These are phyloP conservation scores for Akanthomyces uredinophilus DNA, from an alignment of 2,329 filamentous ascomycete species.

Conservation along the genomic window DNA sequence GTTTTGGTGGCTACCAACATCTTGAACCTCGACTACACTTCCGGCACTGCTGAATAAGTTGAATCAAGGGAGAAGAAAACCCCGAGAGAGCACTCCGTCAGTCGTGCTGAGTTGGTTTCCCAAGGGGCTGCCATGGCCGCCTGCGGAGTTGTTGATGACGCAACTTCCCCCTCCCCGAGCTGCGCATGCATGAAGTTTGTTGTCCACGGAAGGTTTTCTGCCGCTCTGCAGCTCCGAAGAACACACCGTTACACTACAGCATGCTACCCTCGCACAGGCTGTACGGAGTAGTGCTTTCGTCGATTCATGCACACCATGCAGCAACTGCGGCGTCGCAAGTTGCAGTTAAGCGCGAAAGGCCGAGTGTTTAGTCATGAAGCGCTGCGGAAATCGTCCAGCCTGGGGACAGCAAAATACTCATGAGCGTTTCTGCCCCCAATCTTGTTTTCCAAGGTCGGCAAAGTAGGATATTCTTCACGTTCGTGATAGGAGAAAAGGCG, in stretches of 20 bases:
- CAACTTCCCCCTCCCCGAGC: neutral
- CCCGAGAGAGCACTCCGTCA: too few species aligned
- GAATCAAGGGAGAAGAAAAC: too few species aligned
- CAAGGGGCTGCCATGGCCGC: too few species aligned
- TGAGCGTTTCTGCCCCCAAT: too few species aligned
- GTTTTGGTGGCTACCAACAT: too few species aligned
- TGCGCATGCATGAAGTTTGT: too few species aligned
- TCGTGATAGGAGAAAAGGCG: neutral
- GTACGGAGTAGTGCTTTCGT: neutral
- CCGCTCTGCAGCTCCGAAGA: neutral
- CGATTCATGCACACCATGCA: neutral
- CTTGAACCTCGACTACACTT: too few species aligned
- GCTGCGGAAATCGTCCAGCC: too few species aligned
- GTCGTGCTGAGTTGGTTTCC: too few species aligned
- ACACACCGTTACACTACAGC: neutral
- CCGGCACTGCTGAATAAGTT: too few species aligned
- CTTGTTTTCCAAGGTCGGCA: neutral
- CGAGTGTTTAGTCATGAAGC: neutral
- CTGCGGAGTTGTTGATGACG: neutral
- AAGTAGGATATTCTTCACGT: neutral
- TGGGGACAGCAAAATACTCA: too few species aligned
- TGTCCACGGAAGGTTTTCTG: neutral
- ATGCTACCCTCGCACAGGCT: neutral
- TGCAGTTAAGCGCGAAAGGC: neutral
- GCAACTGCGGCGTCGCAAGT: neutral